These are phyloP conservation scores for Eucalyptus shirleyi DNA, from an alignment of 345 rosid genomes.

Conservation along the genomic window DNA sequence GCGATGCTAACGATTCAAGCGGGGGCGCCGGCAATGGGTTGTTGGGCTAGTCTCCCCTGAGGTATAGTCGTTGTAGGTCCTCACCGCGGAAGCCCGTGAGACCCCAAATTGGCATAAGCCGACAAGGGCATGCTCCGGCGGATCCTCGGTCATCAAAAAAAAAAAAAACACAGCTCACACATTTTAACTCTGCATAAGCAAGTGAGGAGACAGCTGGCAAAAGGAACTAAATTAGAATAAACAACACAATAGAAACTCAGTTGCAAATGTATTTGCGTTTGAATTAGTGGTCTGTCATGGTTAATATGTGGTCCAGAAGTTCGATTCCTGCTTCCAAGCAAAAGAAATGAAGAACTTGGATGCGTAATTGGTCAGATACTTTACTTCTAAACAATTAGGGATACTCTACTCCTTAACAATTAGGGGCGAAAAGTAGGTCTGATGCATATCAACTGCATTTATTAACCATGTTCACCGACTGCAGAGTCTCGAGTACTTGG, in stretches of 20 bases:
- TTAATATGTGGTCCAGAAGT: neutral
- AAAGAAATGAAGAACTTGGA: neutral
- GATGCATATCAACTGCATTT: neutral
- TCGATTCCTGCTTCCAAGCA: neutral
- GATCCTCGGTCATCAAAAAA: no score
- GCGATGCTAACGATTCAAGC: no score
- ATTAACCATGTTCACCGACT: neutral
- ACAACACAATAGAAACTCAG: neutral
- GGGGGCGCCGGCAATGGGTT: no score
- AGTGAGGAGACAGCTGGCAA: neutral
- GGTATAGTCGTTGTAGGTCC: no score
- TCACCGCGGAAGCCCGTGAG: no score
- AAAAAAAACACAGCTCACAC: no score
- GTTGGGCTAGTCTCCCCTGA: no score
- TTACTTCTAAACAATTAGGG: neutral
- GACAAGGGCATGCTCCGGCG: no score
- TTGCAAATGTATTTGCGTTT: neutral
- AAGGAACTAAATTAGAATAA: neutral
- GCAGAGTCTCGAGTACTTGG: neutral
- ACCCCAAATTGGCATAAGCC: no score
- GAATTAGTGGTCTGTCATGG: neutral
- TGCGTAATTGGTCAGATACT: neutral
- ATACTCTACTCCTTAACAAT: no score
- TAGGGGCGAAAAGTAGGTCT: neutral
- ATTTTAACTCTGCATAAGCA: neutral